Evolutionary conservation across 371 early-diverging fungal species (phyloP).

Genomic region (Thermomucor indicae-seudaticae): DNA sequence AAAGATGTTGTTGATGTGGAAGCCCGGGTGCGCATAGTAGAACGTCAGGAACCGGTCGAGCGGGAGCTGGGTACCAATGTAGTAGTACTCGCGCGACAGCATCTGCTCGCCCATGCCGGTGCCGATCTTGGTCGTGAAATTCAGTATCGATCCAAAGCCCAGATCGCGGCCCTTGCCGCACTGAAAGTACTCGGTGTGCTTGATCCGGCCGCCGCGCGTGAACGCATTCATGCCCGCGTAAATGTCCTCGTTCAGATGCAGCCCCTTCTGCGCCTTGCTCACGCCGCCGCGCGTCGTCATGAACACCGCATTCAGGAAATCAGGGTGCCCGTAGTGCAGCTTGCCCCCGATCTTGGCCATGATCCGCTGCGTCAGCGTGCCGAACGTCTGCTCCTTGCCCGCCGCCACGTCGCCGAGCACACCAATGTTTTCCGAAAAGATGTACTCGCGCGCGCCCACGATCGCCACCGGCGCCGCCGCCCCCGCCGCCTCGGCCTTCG

Average conservation of each 20-base stretch:
- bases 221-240: conserved; percentile 91
- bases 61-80: conserved; percentile 81
- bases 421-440: conserved; percentile 88
- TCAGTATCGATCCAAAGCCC: conserved; percentile 86
- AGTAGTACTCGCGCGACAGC: conserved; percentile 88
- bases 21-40: conserved; percentile 88
- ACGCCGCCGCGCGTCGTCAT: conserved; percentile 89
- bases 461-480: conserved; percentile 84
- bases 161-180: conserved; percentile 93
- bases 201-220: conserved; percentile 82
- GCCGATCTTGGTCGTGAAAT: conserved; percentile 89
- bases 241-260: conserved; percentile 92
- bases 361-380: conserved; percentile 84
- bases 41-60: conserved; percentile 86
- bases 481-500: conserved; percentile 62
- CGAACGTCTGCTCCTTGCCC: conserved; percentile 88
- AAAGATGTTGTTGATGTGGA: conserved; percentile 90
- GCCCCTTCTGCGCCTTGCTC: conserved; percentile 88
- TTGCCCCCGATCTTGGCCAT: conserved; percentile 84
- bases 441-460: conserved; percentile 88
- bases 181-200: conserved; percentile 90
- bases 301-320: conserved; percentile 85
- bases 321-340: conserved; percentile 90
- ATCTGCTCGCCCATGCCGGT: conserved; percentile 94
- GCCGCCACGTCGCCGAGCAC: conserved; percentile 89